Base-by-base conservation (phyloP, 2,329 filamentous ascomycete species). In the Cytospora leucostoma region DNA sequence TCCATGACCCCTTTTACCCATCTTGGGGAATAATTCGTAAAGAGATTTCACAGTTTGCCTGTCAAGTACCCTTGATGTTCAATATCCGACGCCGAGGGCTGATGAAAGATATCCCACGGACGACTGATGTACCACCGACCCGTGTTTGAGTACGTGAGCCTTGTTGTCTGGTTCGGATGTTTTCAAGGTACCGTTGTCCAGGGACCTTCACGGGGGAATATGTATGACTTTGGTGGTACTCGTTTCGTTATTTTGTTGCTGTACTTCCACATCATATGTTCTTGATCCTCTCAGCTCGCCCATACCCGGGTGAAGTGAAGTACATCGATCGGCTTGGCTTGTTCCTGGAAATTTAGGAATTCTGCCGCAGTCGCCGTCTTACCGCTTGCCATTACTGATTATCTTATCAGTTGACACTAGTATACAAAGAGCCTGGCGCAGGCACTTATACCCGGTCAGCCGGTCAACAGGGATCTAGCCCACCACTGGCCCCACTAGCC, bases 1-100 rank as follows among this genome's bases (percentile, higher is more conserved):
- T 65, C 82, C 79, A 17, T 59, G 50, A 4, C 35, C 37, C 34
- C 65, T 53, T 17, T 65, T 65, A 5, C 58, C 64, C 64, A 65
- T 65, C 12, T 64, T 52, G 53, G 32, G 21, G 27, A 13, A 21
- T 13, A 12, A 27, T 12, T 8, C 33, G 11, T 11, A 40, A n/a
- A 33, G 7, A n/a, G 34, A 15, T 11, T 17, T 34, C 51, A 38
- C 10, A 15, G 7, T 12, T 4, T 8, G 1, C 1, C 32, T 17
- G 10, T 27, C 7, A 2, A 21, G 21, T 1, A 33, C 19, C 15
- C 6, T n/a, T 13, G 15, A n/a, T 2, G 6, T 38, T 51, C 40
- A 55, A 8, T 37, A 47, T 7, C 21, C 15, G 37, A 15, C 8
- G 40, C 10, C 15, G n/a, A 1, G 15, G 59, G 5, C n/a, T 19